Evolutionary conservation across 73 alveolate species (phyloP).

Genomic region (Paramecium tetraurelia): DNA sequence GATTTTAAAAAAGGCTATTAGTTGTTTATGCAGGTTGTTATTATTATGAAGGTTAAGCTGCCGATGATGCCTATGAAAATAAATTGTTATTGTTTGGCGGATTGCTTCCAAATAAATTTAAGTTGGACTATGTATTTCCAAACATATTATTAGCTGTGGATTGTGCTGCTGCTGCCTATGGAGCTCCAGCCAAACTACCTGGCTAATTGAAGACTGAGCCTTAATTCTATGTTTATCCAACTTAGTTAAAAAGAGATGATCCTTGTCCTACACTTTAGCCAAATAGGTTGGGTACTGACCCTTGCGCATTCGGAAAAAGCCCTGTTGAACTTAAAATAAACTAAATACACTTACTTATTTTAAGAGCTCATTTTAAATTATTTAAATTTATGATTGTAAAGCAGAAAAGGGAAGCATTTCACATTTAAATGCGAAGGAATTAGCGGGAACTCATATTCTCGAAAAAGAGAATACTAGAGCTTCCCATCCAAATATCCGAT

Average conservation of each 20-base stretch:
- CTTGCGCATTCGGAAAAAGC: neutral
- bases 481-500: neutral
- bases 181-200: neutral
- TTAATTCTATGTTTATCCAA: neutral
- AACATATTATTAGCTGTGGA: neutral
- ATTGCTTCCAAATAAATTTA: neutral
- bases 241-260: neutral
- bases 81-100: neutral
- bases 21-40: neutral
- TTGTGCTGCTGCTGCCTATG: neutral
- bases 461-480: neutral
- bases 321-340: neutral
- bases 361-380: neutral
- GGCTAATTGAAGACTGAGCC: neutral
- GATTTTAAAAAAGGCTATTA: neutral
- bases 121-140: neutral
- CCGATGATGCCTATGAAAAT: neutral
- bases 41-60: neutral
- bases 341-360: neutral
- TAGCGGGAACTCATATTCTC: neutral
- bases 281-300: neutral
- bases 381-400: neutral
- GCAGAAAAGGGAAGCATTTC: neutral
- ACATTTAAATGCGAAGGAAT: neutral
- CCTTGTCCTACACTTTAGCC: neutral